Conservation (phyloP, 805 yeast species). For the Yarrowia hollandica region DNA sequence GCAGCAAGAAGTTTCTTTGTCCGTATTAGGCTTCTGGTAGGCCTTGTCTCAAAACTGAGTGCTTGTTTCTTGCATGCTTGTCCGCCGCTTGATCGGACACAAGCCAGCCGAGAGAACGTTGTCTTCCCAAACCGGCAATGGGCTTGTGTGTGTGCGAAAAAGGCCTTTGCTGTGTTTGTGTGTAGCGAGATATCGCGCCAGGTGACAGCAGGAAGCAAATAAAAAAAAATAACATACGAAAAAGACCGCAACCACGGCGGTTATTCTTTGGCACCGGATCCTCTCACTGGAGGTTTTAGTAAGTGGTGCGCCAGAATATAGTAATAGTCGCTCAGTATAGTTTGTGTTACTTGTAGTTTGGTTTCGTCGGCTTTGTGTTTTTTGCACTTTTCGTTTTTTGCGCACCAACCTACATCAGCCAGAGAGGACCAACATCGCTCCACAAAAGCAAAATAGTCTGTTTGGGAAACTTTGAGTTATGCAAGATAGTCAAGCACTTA, state of each 20-base stretch:
- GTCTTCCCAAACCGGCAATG: no score
- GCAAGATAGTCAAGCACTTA: slow-evolving; percentile 21
- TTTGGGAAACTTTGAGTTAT: slow-evolving; percentile 17
- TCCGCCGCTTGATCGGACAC: slow-evolving; percentile 21
- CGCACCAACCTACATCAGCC: not conserved
- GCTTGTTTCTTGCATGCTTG: slow-evolving; percentile 6
- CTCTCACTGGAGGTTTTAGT: no score
- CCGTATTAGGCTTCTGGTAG: not conserved
- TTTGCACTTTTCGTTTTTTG: not conserved
- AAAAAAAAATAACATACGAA: no score
- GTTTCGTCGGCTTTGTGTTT: not conserved
- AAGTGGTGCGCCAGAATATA: no score
- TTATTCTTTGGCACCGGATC: no score
- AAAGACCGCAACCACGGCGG: no score
- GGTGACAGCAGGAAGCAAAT: no score
- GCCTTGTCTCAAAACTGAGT: not conserved
- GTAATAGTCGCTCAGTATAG: no score
- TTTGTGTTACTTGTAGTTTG: no score
- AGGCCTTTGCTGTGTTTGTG: no score
- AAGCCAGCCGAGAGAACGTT: slow-evolving; percentile 6
- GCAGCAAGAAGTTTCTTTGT: not conserved
- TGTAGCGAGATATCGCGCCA: no score
- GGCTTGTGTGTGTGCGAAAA: no score
- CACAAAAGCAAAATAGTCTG: slow-evolving; percentile 19
- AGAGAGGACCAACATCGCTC: slow-evolving; percentile 23